These are phyloP conservation scores for Alisma plantagoaquatica DNA, from an alignment of 106 monocot species.

Conservation along the genomic window DNA sequence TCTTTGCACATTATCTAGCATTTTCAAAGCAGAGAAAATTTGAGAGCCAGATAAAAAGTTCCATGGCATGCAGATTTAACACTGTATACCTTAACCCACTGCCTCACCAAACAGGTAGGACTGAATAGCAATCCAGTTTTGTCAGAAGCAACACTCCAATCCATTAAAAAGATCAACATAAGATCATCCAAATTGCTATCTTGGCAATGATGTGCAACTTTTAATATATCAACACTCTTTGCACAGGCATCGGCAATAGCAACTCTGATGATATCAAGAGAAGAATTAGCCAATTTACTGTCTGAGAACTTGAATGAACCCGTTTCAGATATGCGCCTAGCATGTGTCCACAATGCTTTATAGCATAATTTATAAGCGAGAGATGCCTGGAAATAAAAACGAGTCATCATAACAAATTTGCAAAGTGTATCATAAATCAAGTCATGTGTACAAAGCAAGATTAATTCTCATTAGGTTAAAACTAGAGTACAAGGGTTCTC, in stretches of 20 bases:
- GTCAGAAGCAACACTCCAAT: slow-evolving; percentile 26
- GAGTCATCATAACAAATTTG: not conserved
- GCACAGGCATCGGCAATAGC: slow-evolving; percentile 34
- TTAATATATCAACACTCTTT: slow-evolving; percentile 35
- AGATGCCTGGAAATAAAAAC: slow-evolving; percentile 14
- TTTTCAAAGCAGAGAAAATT: slow-evolving; percentile 12
- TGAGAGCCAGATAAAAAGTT: not conserved
- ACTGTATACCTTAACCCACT: slow-evolving; percentile 82
- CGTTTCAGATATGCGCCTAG: slow-evolving; percentile 5
- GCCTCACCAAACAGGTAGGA: slow-evolving; percentile 48
- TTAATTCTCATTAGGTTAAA: too few relatives aligned
- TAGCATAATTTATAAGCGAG: slow-evolving; percentile 10
- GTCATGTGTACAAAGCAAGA: too few relatives aligned
- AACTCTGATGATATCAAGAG: slow-evolving; percentile 16
- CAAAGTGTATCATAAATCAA: too few relatives aligned
- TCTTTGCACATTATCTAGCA: slow-evolving; percentile 58
- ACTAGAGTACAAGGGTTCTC: too few relatives aligned
- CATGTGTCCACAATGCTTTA: slow-evolving; percentile 12
- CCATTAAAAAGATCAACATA: slow-evolving; percentile 29
- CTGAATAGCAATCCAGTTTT: slow-evolving; percentile 13
- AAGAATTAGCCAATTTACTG: not conserved
- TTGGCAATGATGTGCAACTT: slow-evolving; percentile 7
- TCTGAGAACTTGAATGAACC: not conserved
- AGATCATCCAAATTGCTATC: slow-evolving; percentile 16
- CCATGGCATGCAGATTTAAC: not conserved